Evolutionary conservation across 148 eudicot species (phyloP), one percentile per base, ranked within the genome.

Genomic region (Persicaria tinctoria): DNA sequence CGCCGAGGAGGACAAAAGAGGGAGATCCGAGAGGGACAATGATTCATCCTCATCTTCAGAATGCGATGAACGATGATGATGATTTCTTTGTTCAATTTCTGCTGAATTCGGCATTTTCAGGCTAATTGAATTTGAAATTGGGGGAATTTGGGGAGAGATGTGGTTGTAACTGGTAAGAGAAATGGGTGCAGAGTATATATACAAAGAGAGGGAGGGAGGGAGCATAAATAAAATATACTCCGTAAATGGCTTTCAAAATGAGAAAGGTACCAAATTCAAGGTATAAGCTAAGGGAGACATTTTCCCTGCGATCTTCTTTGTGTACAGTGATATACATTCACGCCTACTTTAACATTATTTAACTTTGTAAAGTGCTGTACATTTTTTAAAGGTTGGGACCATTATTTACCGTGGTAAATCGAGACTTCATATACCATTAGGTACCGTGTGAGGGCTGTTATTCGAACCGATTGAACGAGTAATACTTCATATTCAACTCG

Each of bases 21-120:
- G 97, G 74, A 93, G 89, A 78, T 91, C 97, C 66, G 82, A 85
- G 0, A 93, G 87, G 0, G 94, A 91, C 68, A 91, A 77, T 8
- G 97, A 77, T 78, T 91, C 91, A 74, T 83, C 90, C 23, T 64
- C 70, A 44, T 64, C 45, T 64, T 27, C 46, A 2, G 70, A 64
- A 44, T 44, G 44, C 6, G 70, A 44, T 64, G 70, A 64, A 27
- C 23, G 44, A 44, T 9, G 46, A 20, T 20, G 23, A 44, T 7
- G 70, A 64, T 23, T 27, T 27, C 6, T 27, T 11, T 6, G 9
- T 10, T 18, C n/a, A 44, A 64, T 64, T 12, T 27, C 9, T 27
- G 44, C 23, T 41, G 46, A 32, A 27, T 27, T 32, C 14, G 6
- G 27, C 46, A 44, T 64, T 64, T 64, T 27, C 16, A 16, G 5